Evolutionary conservation across 345 rosid genomes (phyloP).

Genomic region (Linum lewisii): DNA sequence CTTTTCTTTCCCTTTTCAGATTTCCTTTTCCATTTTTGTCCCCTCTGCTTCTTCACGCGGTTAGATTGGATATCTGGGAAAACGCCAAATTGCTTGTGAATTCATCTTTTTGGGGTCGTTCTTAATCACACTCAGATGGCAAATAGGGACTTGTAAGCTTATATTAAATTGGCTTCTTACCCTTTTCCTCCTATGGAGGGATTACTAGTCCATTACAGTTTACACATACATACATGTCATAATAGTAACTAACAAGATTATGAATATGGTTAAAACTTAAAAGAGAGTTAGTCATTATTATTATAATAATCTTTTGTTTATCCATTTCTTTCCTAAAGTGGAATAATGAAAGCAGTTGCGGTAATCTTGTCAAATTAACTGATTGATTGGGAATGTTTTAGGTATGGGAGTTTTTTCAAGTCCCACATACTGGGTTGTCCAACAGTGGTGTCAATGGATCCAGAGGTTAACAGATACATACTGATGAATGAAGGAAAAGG

Average conservation of each 20-base stretch:
- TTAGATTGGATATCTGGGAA: background rate
- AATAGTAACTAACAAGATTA: too few species aligned
- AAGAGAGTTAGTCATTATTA: too few species aligned
- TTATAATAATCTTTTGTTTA: too few species aligned
- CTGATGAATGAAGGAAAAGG: conserved; percentile 78
- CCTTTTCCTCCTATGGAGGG: background rate
- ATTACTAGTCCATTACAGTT: too few species aligned
- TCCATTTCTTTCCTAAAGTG: background rate
- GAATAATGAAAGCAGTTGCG: background rate
- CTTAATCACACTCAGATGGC: too few species aligned
- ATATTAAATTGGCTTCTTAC: background rate
- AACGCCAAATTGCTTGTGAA: background rate
- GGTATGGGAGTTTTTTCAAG: conserved; percentile 56
- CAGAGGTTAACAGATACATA: conserved; percentile 68
- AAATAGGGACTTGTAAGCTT: background rate
- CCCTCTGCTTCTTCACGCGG: background rate
- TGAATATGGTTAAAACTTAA: too few species aligned
- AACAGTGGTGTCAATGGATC: conserved; percentile 65
- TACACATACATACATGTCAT: too few species aligned
- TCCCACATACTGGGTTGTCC: conserved; percentile 86
- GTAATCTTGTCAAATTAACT: background rate
- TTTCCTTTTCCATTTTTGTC: background rate
- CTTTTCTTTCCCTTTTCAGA: background rate
- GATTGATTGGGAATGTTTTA: background rate
- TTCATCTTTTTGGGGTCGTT: background rate